Evolutionary conservation across 2,329 filamentous ascomycete species (phyloP).

Genomic region (Fusarium sp.): DNA sequence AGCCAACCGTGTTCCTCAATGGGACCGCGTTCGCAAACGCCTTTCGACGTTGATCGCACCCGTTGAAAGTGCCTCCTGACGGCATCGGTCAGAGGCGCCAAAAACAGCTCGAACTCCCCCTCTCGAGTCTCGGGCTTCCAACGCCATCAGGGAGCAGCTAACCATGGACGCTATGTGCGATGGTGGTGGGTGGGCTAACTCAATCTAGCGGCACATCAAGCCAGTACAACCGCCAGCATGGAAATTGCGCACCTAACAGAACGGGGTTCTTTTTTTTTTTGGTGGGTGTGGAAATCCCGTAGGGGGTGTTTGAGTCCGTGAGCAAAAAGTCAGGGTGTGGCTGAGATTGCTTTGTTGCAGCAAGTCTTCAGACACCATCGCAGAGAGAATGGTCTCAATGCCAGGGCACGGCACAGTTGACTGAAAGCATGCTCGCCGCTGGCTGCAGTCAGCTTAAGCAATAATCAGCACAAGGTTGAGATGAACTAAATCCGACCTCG

Average conservation of each 20-base stretch:
- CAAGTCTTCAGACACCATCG: constrained; percentile 16
- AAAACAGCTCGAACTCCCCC: constrained; percentile 19
- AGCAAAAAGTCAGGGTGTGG: constrained; percentile 42
- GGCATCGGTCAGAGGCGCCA: constrained; percentile 32
- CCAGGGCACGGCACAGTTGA: constrained; percentile 31
- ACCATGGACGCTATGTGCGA: constrained; percentile 15
- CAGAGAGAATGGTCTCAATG: constrained; percentile 37
- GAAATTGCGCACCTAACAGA: constrained; percentile 45
- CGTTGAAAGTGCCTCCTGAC: constrained; percentile 25
- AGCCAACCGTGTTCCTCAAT: constrained; percentile 21
- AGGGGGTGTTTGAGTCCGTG: constrained; percentile 34
- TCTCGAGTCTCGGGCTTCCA: constrained; percentile 19
- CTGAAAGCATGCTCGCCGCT: constrained; percentile 1
- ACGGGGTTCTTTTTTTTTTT: constrained; percentile 27
- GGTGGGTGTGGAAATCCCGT: constrained; percentile 16
- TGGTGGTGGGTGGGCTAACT: constrained; percentile 23
- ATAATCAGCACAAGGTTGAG: neutral
- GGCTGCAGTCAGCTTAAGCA: neutral
- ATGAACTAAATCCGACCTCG: neutral
- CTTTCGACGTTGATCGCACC: constrained; percentile 23
- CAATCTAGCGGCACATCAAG: constrained; percentile 17
- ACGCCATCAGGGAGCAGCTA: constrained; percentile 29
- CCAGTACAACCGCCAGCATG: constrained; percentile 30
- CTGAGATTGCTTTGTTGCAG: constrained; percentile 41
- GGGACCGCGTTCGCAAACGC: constrained; percentile 25